Conservation (phyloP, 768 basidiomycete species). For the Suillus sp. region DNA sequence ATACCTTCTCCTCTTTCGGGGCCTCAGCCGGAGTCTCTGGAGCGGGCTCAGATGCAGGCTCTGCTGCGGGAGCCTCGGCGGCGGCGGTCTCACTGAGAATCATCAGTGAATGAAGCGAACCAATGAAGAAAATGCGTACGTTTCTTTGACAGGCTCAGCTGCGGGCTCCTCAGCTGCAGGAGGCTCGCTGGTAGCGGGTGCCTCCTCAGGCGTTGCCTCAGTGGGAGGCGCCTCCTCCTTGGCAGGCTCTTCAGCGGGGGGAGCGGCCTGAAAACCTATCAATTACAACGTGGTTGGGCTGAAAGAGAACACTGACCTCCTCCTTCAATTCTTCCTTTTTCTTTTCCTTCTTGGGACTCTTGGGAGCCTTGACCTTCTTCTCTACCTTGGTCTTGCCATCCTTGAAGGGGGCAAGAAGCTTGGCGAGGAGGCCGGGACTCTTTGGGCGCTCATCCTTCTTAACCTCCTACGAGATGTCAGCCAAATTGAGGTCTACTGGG, state of each 20-base stretch:
- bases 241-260: conserved; percentile 38
- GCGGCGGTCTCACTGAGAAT: conserved; percentile 46
- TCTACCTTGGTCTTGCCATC: conserved; percentile 50
- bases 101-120: conserved; percentile 14
- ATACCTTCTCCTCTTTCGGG: conserved; percentile 65
- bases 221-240: conserved; percentile 37
- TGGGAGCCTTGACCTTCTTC: conserved; percentile 62
- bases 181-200: conserved; percentile 37
- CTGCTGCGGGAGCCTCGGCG: conserved; percentile 25
- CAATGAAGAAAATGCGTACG: conserved; percentile 45
- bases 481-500: conserved; percentile 30
- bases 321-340: conserved; percentile 64
- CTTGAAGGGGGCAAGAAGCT: conserved; percentile 82
- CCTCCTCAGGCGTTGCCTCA: conserved; percentile 46
- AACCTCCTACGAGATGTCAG: conserved; percentile 32
- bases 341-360: conserved; percentile 82
- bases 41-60: conserved; percentile 30
- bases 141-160: conserved; percentile 70
- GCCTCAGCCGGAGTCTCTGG: conserved; percentile 37
- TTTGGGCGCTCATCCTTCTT: conserved; percentile 83
- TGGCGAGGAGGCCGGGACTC: conserved; percentile 76
- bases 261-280: conserved; percentile 24
- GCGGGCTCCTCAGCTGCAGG: conserved; percentile 32
- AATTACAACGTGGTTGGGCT: conserved; percentile 8
- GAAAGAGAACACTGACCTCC: conserved; percentile 43